These are phyloP conservation scores for Cladosporium sp. DNA, from an alignment of 2,329 filamentous ascomycete genomes.

Conservation along the genomic window DNA sequence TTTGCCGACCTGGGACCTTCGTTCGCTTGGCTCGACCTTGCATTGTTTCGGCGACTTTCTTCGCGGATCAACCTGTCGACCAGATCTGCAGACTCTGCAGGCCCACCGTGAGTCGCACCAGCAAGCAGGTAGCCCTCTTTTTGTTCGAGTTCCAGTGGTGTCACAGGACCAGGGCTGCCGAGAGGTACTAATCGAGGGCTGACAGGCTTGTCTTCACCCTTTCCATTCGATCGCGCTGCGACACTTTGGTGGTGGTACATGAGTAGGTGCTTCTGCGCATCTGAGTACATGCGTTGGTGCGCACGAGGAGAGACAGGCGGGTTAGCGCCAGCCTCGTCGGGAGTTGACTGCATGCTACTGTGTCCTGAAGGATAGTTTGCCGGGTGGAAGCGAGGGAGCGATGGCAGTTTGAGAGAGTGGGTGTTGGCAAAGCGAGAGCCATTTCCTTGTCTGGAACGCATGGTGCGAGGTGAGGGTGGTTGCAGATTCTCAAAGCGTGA, in stretches of 20 bases:
- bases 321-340: constrained; percentile 37
- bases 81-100: constrained; percentile 33
- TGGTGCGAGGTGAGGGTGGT: constrained; percentile 27
- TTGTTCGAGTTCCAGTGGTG: constrained; percentile 48
- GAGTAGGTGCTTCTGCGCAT: constrained; percentile 47
- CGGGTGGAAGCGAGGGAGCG: constrained; percentile 50
- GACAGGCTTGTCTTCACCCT: constrained; percentile 34
- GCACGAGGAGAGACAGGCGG: constrained; percentile 41
- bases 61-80: constrained; percentile 46
- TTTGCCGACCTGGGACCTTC: background rate
- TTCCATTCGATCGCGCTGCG: constrained; percentile 20
- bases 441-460: constrained; percentile 26
- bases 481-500: constrained; percentile 30
- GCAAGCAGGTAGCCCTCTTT: constrained; percentile 43
- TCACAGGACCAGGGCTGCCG: constrained; percentile 50
- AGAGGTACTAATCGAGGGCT: constrained; percentile 48
- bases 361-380: constrained; percentile 44
- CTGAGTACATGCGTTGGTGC: constrained; percentile 41
- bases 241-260: constrained; percentile 44
- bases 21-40: constrained; percentile 5
- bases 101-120: constrained; percentile 31
- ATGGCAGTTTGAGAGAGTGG: constrained; percentile 42
- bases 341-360: constrained; percentile 36
- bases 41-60: constrained; percentile 34
- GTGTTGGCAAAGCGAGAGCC: constrained; percentile 34